Percentiles rank a stretch among this genome's conserved stretches.
Conservation (phyloP, 108 stramenopile species). For the Nannochloropsis oceanica region DNA sequence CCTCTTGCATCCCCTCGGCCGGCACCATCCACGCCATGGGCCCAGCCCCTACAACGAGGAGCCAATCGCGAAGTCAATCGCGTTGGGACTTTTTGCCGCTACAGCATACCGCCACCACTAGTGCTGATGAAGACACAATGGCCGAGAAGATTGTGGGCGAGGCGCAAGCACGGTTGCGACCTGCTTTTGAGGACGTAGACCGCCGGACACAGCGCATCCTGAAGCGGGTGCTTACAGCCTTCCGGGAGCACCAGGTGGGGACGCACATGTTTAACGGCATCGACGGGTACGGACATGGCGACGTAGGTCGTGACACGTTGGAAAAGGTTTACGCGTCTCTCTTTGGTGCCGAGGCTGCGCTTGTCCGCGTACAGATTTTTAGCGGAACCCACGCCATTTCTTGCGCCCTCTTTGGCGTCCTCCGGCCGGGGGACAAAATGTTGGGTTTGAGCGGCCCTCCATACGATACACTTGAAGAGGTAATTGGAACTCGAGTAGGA, state of each 20-base stretch:
- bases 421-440: constrained; percentile 32
- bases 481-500: constrained; percentile 24
- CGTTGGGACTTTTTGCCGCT: too few species aligned
- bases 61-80: too few species aligned
- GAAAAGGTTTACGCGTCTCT: constrained; percentile 25
- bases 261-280: constrained; percentile 32
- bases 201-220: constrained; percentile 12
- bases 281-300: constrained; percentile 35
- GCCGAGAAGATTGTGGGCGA: constrained; percentile 1
- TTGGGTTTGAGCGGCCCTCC: constrained; percentile 30
- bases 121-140: background rate
- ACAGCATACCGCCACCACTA: too few species aligned
- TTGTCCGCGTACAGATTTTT: constrained; percentile 37
- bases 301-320: constrained; percentile 30
- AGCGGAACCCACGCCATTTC: constrained; percentile 40
- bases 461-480: constrained; percentile 40
- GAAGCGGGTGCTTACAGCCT: constrained; percentile 7
- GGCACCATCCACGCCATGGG: too few species aligned
- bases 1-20: too few species aligned
- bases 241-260: constrained; percentile 27
- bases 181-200: constrained; percentile 10
- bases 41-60: too few species aligned
- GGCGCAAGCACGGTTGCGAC: background rate
- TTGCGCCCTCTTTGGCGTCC: constrained; percentile 27
- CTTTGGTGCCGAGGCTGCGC: constrained; percentile 36